These are phyloP conservation scores for Candida nonsorbophila DNA, from an alignment of 805 yeast genomes.

Conservation along the genomic window DNA sequence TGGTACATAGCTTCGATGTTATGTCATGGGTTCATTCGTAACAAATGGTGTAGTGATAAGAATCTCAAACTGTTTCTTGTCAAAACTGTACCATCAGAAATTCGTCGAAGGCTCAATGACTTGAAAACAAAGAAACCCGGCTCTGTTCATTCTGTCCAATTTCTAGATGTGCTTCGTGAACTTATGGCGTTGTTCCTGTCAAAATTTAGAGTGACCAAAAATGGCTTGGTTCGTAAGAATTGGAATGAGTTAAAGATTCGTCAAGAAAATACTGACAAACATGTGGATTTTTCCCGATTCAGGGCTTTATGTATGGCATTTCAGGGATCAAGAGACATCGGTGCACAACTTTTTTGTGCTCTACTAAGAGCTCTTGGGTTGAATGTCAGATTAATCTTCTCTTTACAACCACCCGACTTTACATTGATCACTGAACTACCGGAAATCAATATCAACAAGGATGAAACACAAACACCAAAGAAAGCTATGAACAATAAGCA, in stretches of 20 bases:
- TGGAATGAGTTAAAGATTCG: slow-evolving; percentile 25
- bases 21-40: slow-evolving; percentile 63
- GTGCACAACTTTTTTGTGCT: slow-evolving; percentile 84
- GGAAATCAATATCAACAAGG: slow-evolving; percentile 4
- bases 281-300: slow-evolving; percentile 39
- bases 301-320: slow-evolving; percentile 35
- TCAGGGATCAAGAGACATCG: slow-evolving; percentile 70
- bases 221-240: slow-evolving; percentile 29
- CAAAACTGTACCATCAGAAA: slow-evolving; percentile 39
- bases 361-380: slow-evolving; percentile 66
- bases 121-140: slow-evolving; percentile 5
- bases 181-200: slow-evolving; percentile 59
- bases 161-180: slow-evolving; percentile 73
- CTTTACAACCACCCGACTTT: slow-evolving; percentile 88
- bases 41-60: slow-evolving; percentile 64
- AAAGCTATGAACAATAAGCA: slow-evolving; percentile 5
- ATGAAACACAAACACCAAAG: slow-evolving; percentile 3
- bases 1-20: slow-evolving; percentile 54
- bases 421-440: slow-evolving; percentile 28
- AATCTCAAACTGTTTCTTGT: slow-evolving; percentile 36
- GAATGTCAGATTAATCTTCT: slow-evolving; percentile 69
- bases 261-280: slow-evolving; percentile 16
- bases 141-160: slow-evolving; percentile 51
- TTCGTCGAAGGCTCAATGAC: slow-evolving; percentile 5
- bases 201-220: slow-evolving; percentile 44